A percentile compares a stretch with the other conserved stretches of the same genome.
Evolutionary conservation across 441 rosid species (phyloP).

Genomic region (Sinapis alba): DNA sequence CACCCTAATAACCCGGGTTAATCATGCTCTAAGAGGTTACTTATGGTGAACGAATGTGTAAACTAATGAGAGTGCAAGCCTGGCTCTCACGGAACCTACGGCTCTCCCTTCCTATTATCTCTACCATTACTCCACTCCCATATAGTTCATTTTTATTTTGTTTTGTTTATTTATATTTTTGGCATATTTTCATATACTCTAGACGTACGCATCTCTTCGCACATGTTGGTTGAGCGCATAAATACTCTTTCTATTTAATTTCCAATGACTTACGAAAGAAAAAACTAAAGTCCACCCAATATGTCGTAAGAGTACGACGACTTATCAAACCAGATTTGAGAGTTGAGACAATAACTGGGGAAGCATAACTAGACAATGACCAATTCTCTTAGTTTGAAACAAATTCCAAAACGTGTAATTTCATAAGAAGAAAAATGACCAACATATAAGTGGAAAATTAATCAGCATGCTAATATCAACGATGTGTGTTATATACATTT

Average conservation of each 20-base stretch:
- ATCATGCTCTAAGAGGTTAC: constrained; percentile 29
- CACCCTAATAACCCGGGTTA: too few species aligned
- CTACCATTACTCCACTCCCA: constrained; percentile 42
- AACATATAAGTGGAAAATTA: neutral
- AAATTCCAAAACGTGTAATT: neutral
- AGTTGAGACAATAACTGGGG: constrained; percentile 10
- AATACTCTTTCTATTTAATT: constrained; percentile 2
- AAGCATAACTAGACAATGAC: constrained; percentile 17
- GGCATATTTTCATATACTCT: constrained; percentile 13
- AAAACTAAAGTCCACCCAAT: constrained; percentile 34
- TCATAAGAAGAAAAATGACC: neutral
- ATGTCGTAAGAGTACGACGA: constrained; percentile 26
- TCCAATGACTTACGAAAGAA: neutral
- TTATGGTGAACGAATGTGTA: constrained; percentile 39
- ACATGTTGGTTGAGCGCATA: constrained; percentile 19
- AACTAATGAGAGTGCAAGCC: constrained; percentile 60
- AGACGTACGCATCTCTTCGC: constrained; percentile 32
- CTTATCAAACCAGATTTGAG: constrained; percentile 16
- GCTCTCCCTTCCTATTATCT: constrained; percentile 26
- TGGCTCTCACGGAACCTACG: constrained; percentile 62
- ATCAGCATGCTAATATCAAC: neutral
- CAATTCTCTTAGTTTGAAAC: constrained; percentile 9
- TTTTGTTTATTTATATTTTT: neutral
- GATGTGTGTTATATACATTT: neutral
- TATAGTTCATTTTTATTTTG: neutral